Percentiles rank a stretch among this genome's conserved stretches.
These are phyloP conservation scores for Pleurotus ostreatus DNA, from an alignment of 768 basidiomycete species.

Conservation along the genomic window DNA sequence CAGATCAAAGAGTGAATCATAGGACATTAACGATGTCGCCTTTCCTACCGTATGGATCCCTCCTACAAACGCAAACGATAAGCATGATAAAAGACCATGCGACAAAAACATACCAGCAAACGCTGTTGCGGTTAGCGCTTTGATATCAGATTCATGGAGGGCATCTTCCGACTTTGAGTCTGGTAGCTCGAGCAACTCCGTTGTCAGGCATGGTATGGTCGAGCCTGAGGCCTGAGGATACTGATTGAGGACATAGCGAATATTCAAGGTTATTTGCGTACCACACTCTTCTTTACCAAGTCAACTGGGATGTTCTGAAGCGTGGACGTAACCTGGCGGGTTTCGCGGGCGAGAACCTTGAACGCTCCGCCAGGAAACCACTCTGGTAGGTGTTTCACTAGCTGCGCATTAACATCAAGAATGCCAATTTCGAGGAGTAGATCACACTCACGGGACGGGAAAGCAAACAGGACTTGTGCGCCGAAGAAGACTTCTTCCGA, in stretches of 20 bases:
- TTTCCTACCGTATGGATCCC: constrained; percentile 3
- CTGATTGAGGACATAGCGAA: neutral
- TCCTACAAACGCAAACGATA: neutral
- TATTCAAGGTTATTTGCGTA: neutral
- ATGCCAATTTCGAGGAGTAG: neutral
- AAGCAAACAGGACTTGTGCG: constrained; percentile 3
- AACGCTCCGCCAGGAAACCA: constrained; percentile 7
- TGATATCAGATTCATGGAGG: neutral
- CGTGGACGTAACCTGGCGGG: neutral
- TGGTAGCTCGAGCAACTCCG: neutral
- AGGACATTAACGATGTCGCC: neutral
- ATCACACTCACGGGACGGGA: neutral
- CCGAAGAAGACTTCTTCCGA: constrained; percentile 7
- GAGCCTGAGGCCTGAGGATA: neutral
- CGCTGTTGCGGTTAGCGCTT: constrained; percentile 5
- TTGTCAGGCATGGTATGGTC: neutral
- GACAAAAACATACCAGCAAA: constrained; percentile 1
- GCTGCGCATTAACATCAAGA: too few species aligned
- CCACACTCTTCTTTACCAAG: constrained; percentile 2
- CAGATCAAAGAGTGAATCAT: neutral
- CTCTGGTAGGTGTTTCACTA: neutral
- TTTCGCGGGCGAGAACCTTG: neutral
- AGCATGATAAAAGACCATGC: neutral
- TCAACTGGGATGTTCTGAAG: constrained; percentile 2
- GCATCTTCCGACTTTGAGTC: neutral